Conservation (phyloP, 768 basidiomycete genomes). For the Termitomyces bulborhizus region DNA sequence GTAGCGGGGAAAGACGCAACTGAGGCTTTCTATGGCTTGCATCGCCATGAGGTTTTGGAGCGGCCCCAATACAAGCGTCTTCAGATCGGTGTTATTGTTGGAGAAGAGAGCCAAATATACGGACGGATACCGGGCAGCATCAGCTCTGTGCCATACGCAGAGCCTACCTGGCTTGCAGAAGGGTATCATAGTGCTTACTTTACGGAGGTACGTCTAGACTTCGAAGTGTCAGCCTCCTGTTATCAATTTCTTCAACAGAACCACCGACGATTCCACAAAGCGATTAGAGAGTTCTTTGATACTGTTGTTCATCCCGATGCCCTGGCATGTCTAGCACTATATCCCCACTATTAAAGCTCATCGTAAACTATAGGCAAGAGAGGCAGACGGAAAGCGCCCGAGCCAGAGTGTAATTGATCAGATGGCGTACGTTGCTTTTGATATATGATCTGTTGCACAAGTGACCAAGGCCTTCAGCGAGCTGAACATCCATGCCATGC, state of each 20-base stretch:
- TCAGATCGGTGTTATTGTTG: slow-evolving; percentile 57
- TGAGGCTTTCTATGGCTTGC: slow-evolving; percentile 73
- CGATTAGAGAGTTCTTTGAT: slow-evolving; percentile 60
- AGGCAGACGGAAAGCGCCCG: slow-evolving; percentile 85
- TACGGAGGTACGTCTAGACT: slow-evolving; percentile 44
- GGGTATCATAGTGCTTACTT: slow-evolving; percentile 73
- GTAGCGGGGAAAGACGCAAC: slow-evolving; percentile 74
- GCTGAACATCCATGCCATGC: slow-evolving; percentile 81
- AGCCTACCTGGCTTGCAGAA: slow-evolving; percentile 66
- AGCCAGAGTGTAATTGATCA: slow-evolving; percentile 73
- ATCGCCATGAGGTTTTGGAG: slow-evolving; percentile 63
- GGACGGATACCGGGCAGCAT: slow-evolving; percentile 43
- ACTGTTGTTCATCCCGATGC: slow-evolving; percentile 51
- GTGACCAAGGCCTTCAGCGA: slow-evolving; percentile 31
- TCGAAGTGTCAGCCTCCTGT: neutral
- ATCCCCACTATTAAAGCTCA: neutral
- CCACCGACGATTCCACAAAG: slow-evolving; percentile 51
- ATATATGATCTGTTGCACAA: slow-evolving; percentile 37
- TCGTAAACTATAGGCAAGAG: slow-evolving; percentile 40
- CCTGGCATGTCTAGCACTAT: slow-evolving; percentile 13
- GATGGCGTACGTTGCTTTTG: slow-evolving; percentile 71
- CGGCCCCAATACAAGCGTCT: slow-evolving; percentile 61
- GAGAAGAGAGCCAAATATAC: slow-evolving; percentile 46
- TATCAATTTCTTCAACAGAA: slow-evolving; percentile 25
- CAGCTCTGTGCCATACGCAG: slow-evolving; percentile 71